Percentiles rank a stretch among this genome's conserved stretches.
Evolutionary conservation across 305 asterid genomes (phyloP).

Genomic region (Striga hermonthica): DNA sequence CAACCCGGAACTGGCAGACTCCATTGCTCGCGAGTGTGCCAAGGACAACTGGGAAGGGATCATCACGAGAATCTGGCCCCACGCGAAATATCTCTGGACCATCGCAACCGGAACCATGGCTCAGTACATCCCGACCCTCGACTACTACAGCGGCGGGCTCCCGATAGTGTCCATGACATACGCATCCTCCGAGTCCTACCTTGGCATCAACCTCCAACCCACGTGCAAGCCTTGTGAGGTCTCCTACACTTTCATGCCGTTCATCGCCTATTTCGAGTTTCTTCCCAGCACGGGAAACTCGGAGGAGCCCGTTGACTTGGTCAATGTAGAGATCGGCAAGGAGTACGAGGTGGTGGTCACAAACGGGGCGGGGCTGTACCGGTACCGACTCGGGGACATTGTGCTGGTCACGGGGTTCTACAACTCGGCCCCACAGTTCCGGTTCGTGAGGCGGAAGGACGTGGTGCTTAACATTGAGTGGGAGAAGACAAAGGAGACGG

Average conservation of each 20-base stretch:
- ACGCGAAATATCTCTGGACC: slow-evolving; percentile 34
- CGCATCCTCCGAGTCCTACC: slow-evolving; percentile 36
- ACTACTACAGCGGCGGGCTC: slow-evolving; percentile 39
- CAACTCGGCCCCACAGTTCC: slow-evolving; percentile 38
- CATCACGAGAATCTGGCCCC: slow-evolving; percentile 38
- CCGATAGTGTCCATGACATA: slow-evolving; percentile 33
- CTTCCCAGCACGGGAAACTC: slow-evolving; percentile 23
- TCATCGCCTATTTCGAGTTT: slow-evolving; percentile 47
- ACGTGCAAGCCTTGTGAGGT: slow-evolving; percentile 33
- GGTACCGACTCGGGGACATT: slow-evolving; percentile 39
- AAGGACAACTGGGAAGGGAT: slow-evolving; percentile 36
- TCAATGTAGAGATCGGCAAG: slow-evolving; percentile 32
- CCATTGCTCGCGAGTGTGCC: slow-evolving; percentile 28
- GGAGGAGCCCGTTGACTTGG: slow-evolving; percentile 22
- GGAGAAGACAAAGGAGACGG: slow-evolving; percentile 42
- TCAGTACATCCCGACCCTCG: slow-evolving; percentile 38
- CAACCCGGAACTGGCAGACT: slow-evolving; percentile 34
- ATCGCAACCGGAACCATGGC: slow-evolving; percentile 43
- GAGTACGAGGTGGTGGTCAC: slow-evolving; percentile 42
- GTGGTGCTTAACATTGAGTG: slow-evolving; percentile 36
- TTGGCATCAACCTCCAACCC: slow-evolving; percentile 38
- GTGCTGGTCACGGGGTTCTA: slow-evolving; percentile 40
- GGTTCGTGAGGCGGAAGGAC: slow-evolving; percentile 34
- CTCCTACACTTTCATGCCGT: slow-evolving; percentile 43
- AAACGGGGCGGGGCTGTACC: slow-evolving; percentile 32